Conservation (phyloP, 2,329 filamentous ascomycete genomes). For the Cercospora sp. region DNA sequence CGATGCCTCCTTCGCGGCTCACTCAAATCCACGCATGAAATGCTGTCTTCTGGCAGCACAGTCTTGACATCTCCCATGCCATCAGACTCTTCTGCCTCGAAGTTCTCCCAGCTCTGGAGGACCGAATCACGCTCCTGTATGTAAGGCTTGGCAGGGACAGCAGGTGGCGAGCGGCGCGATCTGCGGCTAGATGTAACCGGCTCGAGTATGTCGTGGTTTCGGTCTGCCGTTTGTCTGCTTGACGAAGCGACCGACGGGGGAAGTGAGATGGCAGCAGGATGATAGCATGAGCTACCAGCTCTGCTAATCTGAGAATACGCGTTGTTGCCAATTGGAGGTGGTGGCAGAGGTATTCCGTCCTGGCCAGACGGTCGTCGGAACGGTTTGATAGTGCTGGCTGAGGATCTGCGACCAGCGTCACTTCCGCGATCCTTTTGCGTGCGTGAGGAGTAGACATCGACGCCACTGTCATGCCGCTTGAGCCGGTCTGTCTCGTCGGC, state of each 20-base stretch:
- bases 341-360: conserved; percentile 18
- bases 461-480: conserved; percentile 34
- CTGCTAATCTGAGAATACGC: conserved; percentile 19
- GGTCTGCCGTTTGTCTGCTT: neutral
- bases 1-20: conserved; percentile 14
- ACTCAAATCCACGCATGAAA: conserved; percentile 43
- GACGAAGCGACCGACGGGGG: conserved; percentile 21
- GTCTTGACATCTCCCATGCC: conserved; percentile 47
- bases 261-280: conserved; percentile 31
- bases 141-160: conserved; percentile 18
- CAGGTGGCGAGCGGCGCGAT: conserved; percentile 6
- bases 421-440: conserved; percentile 24
- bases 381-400: conserved; percentile 35
- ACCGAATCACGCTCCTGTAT: conserved; percentile 13
- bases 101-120: conserved; percentile 26
- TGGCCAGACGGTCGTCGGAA: conserved; percentile 19
- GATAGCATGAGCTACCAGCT: conserved; percentile 24
- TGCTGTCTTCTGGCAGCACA: conserved; percentile 51
- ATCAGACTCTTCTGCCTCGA: conserved; percentile 37
- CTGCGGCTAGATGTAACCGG: neutral
- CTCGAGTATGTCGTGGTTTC: neutral
- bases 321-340: conserved; percentile 14
- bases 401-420: conserved; percentile 28
- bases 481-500: conserved; percentile 25
- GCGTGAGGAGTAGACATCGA: conserved; percentile 31